Percentiles rank a stretch among this genome's conserved stretches.
phyloP scores from a whole-genome alignment of 1,284 basidiomycete species.

The Cryptococcus sp. region DNA sequence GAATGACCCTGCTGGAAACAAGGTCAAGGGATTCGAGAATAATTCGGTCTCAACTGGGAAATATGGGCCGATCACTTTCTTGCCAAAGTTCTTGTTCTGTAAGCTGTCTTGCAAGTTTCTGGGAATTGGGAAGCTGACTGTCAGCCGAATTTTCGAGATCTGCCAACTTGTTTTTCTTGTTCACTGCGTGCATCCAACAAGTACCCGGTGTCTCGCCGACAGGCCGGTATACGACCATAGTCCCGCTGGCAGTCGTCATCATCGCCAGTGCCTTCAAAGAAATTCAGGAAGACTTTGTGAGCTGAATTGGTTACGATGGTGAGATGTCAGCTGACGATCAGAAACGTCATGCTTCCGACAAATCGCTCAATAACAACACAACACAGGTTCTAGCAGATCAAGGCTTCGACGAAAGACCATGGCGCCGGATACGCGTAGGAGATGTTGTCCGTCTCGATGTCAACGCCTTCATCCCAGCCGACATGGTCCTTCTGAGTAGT shows the following conservation, averaged over 20 bases:
- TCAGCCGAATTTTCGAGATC: constrained; percentile 64
- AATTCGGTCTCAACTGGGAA: constrained; percentile 95
- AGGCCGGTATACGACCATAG: constrained; percentile 92
- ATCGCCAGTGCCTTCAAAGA: constrained; percentile 97
- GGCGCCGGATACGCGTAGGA: constrained; percentile 86
- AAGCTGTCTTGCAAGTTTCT: constrained; percentile 32
- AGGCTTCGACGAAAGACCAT: constrained; percentile 71
- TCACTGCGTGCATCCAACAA: constrained; percentile 97
- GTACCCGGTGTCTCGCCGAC: constrained; percentile 97
- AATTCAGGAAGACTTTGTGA: constrained; percentile 79
- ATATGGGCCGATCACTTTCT: constrained; percentile 83
- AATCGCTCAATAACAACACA: constrained; percentile 79
- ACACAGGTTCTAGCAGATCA: constrained; percentile 68
- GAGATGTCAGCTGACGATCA: constrained; percentile 8
- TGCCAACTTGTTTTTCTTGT: constrained; percentile 97
- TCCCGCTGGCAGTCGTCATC: constrained; percentile 80
- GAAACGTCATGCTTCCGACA: constrained; percentile 94
- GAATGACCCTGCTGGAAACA: constrained; percentile 59
- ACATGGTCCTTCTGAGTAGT: constrained; percentile 79
- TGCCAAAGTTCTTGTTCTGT: constrained; percentile 92
- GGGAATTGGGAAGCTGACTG: constrained; percentile 1
- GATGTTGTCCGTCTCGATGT: constrained; percentile 87
- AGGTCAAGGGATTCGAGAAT: constrained; percentile 58
- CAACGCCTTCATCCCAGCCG: constrained; percentile 94
- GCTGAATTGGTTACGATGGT: constrained; percentile 25